These are phyloP conservation scores for Leishmania aethiopica DNA, from an alignment of 208 protist genomes.

Conservation along the genomic window DNA sequence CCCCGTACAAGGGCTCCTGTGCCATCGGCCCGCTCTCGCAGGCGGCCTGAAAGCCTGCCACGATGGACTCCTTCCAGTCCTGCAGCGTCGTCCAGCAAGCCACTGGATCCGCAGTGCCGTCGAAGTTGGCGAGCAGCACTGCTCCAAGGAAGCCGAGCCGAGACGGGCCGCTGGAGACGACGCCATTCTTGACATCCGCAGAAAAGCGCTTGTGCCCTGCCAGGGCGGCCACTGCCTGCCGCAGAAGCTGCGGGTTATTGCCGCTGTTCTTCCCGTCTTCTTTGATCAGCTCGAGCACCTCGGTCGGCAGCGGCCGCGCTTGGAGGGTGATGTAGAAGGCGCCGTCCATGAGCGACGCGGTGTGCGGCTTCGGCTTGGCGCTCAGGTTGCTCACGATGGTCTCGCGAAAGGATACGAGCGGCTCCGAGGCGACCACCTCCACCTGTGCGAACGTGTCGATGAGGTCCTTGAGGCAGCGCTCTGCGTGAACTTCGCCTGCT, in stretches of 20 bases:
- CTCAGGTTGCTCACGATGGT: conserved; percentile 61
- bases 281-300: conserved; percentile 78
- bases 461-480: conserved; percentile 95
- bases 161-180: conserved; percentile 64
- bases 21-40: conserved; percentile 96
- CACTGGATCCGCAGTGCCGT: conserved; percentile 31
- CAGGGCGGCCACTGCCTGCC: conserved; percentile 42
- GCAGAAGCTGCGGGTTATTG: conserved; percentile 48
- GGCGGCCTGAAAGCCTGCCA: conserved; percentile 96
- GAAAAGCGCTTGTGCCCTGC: conserved; percentile 63
- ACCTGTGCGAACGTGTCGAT: conserved; percentile 89
- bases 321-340: conserved; percentile 75
- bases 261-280: conserved; percentile 72
- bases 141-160: conserved; percentile 77
- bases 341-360: conserved; percentile 59
- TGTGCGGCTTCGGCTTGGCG: conserved; percentile 80
- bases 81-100: conserved; percentile 41
- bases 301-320: conserved; percentile 67
- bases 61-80: conserved; percentile 84
- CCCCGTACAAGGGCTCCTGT: conserved; percentile 96
- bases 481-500: conserved; percentile 97
- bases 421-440: conserved; percentile 84
- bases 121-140: conserved; percentile 74
- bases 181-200: conserved; percentile 41
- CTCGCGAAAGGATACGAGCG: conserved; percentile 90